These are phyloP conservation scores for Clitopilus passeckerianus DNA, from an alignment of 768 basidiomycete species.

Conservation along the genomic window DNA sequence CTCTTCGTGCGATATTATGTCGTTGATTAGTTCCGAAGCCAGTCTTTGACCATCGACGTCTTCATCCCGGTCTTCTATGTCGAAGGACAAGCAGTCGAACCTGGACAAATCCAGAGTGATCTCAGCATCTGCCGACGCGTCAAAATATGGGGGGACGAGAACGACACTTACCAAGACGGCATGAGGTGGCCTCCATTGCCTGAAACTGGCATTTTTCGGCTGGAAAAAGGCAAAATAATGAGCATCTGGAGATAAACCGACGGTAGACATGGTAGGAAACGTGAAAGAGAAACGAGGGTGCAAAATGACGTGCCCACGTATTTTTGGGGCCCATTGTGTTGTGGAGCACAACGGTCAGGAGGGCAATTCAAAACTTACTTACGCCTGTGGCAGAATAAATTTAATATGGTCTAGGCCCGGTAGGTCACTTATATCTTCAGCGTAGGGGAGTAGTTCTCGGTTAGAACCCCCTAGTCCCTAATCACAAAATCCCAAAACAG, in stretches of 20 bases:
- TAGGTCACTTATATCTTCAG: constrained; percentile 34
- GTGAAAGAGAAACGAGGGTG: not conserved
- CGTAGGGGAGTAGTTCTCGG: constrained; percentile 51
- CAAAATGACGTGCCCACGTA: not conserved
- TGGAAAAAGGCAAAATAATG: not conserved
- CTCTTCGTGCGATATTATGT: constrained; percentile 56
- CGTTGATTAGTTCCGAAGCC: constrained; percentile 44
- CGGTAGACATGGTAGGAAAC: not conserved
- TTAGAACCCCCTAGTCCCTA: constrained; percentile 49
- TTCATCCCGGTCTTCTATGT: constrained; percentile 38
- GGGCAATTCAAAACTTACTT: constrained; percentile 1
- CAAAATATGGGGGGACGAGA: not conserved
- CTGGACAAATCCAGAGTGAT: constrained; percentile 14
- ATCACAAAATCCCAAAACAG: not conserved
- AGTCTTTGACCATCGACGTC: constrained; percentile 52
- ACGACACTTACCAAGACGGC: constrained; percentile 37
- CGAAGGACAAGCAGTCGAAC: constrained; percentile 56
- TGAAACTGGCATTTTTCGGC: constrained; percentile 41
- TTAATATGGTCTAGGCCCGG: constrained; percentile 52
- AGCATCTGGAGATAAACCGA: not conserved
- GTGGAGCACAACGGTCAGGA: not conserved
- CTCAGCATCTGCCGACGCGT: not conserved
- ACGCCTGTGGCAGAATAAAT: constrained; percentile 65
- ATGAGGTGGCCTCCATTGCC: constrained; percentile 47
- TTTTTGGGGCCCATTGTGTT: constrained; percentile 7